Conservation (phyloP, 2,329 filamentous ascomycete species). For the Trichocomaceae sp. region DNA sequence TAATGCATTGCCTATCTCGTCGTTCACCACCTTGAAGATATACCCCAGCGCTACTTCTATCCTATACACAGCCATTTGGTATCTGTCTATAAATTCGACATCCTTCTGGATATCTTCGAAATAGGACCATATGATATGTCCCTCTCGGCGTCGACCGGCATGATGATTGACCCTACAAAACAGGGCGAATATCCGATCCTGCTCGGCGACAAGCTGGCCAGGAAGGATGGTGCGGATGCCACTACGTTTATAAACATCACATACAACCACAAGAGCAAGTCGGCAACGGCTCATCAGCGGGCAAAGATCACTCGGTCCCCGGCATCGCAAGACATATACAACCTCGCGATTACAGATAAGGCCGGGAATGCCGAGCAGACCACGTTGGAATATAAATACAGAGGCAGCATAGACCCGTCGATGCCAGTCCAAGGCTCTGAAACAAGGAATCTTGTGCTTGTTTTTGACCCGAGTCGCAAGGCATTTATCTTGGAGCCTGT, state of each 20-base stretch:
- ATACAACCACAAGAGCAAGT: constrained; percentile 43
- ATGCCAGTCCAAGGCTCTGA: constrained; percentile 23
- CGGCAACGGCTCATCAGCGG: constrained; percentile 32
- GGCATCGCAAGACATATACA: constrained; percentile 31
- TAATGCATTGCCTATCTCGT: neutral
- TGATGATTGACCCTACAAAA: constrained; percentile 39
- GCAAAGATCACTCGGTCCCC: constrained; percentile 31
- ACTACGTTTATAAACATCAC: constrained; percentile 35
- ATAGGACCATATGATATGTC: constrained; percentile 27
- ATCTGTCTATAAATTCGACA: neutral
- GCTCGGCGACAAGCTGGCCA: constrained; percentile 37
- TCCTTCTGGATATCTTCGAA: constrained; percentile 4
- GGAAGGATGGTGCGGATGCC: constrained; percentile 17
- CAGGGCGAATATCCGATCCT: constrained; percentile 43
- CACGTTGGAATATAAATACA: constrained; percentile 34
- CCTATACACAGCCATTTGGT: neutral
- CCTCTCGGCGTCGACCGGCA: constrained; percentile 23
- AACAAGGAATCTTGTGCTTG: constrained; percentile 46
- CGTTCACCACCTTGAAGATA: neutral
- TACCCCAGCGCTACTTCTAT: neutral
- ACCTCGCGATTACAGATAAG: constrained; percentile 38
- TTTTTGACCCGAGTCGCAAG: constrained; percentile 68
- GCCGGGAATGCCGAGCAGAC: constrained; percentile 33
- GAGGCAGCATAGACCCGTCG: constrained; percentile 35
- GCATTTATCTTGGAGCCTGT: constrained; percentile 77